These are phyloP conservation scores for Phyllosticta capitalensis DNA, from an alignment of 2,329 filamentous ascomycete genomes.

Conservation along the genomic window DNA sequence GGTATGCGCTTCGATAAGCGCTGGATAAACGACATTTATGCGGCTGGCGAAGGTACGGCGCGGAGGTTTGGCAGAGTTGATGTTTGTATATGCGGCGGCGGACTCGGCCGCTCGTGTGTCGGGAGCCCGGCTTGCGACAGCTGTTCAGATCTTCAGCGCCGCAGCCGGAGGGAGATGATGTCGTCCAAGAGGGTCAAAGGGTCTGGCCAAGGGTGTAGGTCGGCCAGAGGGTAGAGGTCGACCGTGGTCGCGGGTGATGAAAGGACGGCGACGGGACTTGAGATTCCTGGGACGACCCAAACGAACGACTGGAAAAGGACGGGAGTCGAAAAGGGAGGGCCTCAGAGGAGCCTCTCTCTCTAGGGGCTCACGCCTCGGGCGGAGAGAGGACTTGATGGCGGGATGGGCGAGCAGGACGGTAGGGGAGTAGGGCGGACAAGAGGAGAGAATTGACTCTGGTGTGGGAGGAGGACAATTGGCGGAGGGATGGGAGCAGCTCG, in stretches of 20 bases:
- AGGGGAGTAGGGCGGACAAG: background rate
- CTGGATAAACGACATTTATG: slow-evolving; percentile 34
- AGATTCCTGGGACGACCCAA: slow-evolving; percentile 4
- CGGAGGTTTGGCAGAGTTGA: slow-evolving; percentile 2
- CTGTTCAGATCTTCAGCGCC: background rate
- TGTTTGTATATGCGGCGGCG: slow-evolving; percentile 2
- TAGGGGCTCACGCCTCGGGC: background rate
- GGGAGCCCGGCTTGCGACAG: slow-evolving; percentile 12
- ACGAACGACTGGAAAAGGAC: slow-evolving; percentile 6
- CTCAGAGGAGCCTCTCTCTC: background rate
- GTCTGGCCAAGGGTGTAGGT: background rate
- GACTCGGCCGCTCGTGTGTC: slow-evolving; percentile 11
- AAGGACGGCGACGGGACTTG: background rate
- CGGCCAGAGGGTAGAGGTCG: background rate
- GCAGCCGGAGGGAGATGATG: background rate
- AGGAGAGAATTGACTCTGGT: background rate
- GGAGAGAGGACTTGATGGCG: background rate
- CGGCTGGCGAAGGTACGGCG: slow-evolving; percentile 11
- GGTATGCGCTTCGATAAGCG: slow-evolving; percentile 38
- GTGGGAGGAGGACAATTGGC: slow-evolving; percentile 6
- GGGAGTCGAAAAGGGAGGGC: background rate
- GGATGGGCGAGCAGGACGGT: background rate
- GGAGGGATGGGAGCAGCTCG: slow-evolving; percentile 8
- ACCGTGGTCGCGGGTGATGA: background rate
- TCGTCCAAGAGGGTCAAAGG: background rate